Evolutionary conservation across 2,329 filamentous ascomycete genomes (phyloP).

Genomic region (Neofusicoccum parvum): DNA sequence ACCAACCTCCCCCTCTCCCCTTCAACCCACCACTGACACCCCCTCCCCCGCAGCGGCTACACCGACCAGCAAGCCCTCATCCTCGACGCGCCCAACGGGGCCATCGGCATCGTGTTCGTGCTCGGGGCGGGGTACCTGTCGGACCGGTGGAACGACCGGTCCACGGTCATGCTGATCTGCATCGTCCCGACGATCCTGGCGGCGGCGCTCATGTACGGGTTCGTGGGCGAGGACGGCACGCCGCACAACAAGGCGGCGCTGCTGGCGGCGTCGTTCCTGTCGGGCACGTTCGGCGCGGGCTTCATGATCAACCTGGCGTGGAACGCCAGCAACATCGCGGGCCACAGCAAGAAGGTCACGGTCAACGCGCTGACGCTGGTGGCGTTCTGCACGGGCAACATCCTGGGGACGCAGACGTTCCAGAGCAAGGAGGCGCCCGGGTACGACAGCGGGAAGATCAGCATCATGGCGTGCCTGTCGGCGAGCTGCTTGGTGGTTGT

Average conservation of each 20-base stretch:
- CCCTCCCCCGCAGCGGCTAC: conserved; percentile 36
- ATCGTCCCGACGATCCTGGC: conserved; percentile 53
- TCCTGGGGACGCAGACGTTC: conserved; percentile 50
- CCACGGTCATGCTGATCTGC: conserved; percentile 44
- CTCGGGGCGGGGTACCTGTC: conserved; percentile 44
- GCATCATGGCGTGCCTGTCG: conserved; percentile 32
- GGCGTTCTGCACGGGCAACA: conserved; percentile 47
- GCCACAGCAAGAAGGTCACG: conserved; percentile 55
- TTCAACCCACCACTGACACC: neutral
- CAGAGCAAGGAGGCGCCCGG: conserved; percentile 45
- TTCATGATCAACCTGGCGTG: conserved; percentile 46
- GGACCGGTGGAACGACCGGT: conserved; percentile 37
- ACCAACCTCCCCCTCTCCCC: neutral
- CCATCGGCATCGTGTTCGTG: conserved; percentile 46
- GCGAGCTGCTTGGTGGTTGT: conserved; percentile 34
- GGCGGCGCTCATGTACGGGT: conserved; percentile 45
- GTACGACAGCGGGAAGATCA: conserved; percentile 45
- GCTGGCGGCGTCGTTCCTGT: conserved; percentile 35
- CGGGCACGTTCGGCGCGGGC: conserved; percentile 39
- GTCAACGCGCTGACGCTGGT: conserved; percentile 51
- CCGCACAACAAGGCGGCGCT: conserved; percentile 39
- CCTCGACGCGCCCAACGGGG: conserved; percentile 47
- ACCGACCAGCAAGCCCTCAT: conserved; percentile 46
- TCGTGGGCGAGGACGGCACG: conserved; percentile 28
- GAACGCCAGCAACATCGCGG: conserved; percentile 51